Evolutionary conservation across 257 asterid species (phyloP).

Genomic region (Solanum bulbocastanum): DNA sequence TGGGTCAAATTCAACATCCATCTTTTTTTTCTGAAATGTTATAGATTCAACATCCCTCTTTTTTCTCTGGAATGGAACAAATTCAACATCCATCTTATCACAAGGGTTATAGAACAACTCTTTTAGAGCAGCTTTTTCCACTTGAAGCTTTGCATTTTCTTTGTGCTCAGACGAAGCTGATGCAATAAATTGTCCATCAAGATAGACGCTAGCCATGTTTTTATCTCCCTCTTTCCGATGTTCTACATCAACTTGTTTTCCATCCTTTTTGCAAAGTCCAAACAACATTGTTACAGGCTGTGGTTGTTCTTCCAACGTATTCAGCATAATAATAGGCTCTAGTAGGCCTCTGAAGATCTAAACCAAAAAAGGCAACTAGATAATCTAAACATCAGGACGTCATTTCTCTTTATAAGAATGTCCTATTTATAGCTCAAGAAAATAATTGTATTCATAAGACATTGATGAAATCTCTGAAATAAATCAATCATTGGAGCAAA

Average conservation of each 20-base stretch:
- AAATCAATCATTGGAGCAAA: neutral
- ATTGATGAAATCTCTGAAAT: neutral
- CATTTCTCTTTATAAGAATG: neutral
- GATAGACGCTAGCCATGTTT: constrained; percentile 39
- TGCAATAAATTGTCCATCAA: constrained; percentile 49
- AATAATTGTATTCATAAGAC: neutral
- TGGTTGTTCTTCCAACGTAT: constrained; percentile 48
- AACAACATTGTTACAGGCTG: constrained; percentile 72
- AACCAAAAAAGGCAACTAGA: neutral
- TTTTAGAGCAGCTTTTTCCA: constrained; percentile 58
- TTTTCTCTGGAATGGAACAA: neutral
- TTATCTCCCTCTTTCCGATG: constrained; percentile 31
- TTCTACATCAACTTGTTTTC: constrained; percentile 42
- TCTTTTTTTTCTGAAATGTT: neutral
- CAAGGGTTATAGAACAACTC: constrained; percentile 15
- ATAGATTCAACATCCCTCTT: neutral
- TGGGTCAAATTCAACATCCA: constrained; percentile 15
- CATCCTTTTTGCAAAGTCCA: constrained; percentile 57
- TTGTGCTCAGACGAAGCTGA: constrained; percentile 58
- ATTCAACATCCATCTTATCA: neutral
- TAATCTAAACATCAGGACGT: neutral
- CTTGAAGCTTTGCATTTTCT: constrained; percentile 70
- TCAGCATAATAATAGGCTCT: constrained; percentile 59
- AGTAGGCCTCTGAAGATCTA: constrained; percentile 46
- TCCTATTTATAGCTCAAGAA: neutral